Percentiles rank a stretch among this genome's conserved stretches.
phyloP scores from a whole-genome alignment of 257 asterid species.

The Gynochthodes officinalis region DNA sequence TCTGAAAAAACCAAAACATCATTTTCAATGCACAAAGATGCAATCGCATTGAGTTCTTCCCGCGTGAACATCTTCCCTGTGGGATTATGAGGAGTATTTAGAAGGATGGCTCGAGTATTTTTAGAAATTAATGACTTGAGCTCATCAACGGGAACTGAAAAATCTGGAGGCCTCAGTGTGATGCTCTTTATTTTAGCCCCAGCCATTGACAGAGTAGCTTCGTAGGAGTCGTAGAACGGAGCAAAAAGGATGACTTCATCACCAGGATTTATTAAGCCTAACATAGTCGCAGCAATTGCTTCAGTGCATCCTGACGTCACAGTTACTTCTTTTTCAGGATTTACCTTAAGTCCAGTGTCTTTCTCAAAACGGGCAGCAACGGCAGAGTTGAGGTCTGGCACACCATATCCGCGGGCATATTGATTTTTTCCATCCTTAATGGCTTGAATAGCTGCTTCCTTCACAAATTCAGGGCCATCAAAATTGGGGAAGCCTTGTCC shows the following conservation, averaged over 20 bases:
- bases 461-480: conserved; percentile 97
- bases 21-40: conserved; percentile 72
- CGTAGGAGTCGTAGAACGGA: conserved; percentile 92
- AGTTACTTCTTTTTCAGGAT: conserved; percentile 86
- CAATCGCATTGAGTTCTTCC: conserved; percentile 62
- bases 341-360: conserved; percentile 65
- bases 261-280: conserved; percentile 89
- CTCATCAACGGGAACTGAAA: conserved; percentile 78
- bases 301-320: conserved; percentile 98
- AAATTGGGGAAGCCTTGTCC: conserved; percentile 99
- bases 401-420: conserved; percentile 94
- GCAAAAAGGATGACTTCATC: conserved; percentile 92
- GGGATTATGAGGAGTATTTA: conserved; percentile 95
- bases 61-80: conserved; percentile 90
- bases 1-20: conserved; percentile 75
- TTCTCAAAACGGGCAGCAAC: conserved; percentile 80
- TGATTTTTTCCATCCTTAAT: conserved; percentile 77
- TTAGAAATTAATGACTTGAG: conserved; percentile 58
- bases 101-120: conserved; percentile 78
- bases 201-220: conserved; percentile 95
- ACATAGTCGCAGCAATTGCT: conserved; percentile 92
- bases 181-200: conserved; percentile 72
- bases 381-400: conserved; percentile 85
- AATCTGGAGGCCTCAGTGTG: conserved; percentile 76
- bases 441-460: conserved; percentile 94